Conservation (phyloP, 2,329 filamentous ascomycete genomes). For the Aspergillus sp. region DNA sequence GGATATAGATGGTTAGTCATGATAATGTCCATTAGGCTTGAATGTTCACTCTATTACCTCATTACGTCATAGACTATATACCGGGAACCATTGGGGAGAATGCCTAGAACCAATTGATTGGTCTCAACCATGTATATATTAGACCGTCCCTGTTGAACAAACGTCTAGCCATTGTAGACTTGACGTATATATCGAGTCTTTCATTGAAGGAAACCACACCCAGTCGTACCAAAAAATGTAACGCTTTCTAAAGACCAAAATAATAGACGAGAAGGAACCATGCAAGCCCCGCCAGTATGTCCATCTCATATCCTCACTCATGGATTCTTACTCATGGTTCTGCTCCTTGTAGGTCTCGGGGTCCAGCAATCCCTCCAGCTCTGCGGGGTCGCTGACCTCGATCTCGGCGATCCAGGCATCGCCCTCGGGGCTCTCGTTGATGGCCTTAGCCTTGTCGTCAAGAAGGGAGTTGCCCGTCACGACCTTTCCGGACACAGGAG, state of each 20-base stretch:
- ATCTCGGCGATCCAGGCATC: constrained; percentile 94
- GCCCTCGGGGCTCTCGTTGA: constrained; percentile 85
- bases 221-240: constrained; percentile 1
- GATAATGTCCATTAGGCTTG: not conserved
- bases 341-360: constrained; percentile 64
- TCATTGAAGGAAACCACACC: constrained; percentile 14
- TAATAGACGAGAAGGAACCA: constrained; percentile 1
- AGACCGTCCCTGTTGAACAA: constrained; percentile 17
- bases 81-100: too few relatives aligned
- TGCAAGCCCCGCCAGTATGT: not conserved
- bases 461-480: constrained; percentile 65
- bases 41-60: not conserved
- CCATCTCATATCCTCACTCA: constrained; percentile 2
- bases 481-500: constrained; percentile 73
- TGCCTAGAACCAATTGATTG: not conserved
- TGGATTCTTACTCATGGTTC: constrained; percentile 53
- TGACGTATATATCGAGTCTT: constrained; percentile 12
- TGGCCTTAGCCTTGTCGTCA: constrained; percentile 75
- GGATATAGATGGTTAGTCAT: not conserved
- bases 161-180: constrained; percentile 11
- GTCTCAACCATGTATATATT: constrained; percentile 1
- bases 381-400: constrained; percentile 61
- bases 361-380: constrained; percentile 72
- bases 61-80: not conserved
- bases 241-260: constrained; percentile 2